Conservation (phyloP, 2,329 filamentous ascomycete species). For the Microdochium nivale region DNA sequence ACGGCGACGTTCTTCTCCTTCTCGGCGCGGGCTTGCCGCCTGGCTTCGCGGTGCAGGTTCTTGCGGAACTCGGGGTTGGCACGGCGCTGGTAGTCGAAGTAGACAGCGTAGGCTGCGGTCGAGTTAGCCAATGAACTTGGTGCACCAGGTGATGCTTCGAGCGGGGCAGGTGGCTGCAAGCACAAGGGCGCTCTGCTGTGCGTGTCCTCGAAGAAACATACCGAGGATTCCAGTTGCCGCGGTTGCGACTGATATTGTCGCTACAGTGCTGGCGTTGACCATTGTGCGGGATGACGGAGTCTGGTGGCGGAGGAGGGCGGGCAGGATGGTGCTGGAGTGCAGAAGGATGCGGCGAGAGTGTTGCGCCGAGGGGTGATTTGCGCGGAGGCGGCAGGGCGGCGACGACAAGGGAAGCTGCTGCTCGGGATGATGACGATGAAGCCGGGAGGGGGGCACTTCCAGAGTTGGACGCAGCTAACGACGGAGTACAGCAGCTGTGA, state of each 20-base stretch:
- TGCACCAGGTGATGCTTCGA: slow-evolving; percentile 1
- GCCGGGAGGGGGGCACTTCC: background rate
- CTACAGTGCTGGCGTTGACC: slow-evolving; percentile 44
- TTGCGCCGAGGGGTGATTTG: background rate
- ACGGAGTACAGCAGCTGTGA: background rate
- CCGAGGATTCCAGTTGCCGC: slow-evolving; percentile 51
- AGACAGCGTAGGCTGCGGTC: slow-evolving; percentile 51
- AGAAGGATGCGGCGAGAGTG: background rate
- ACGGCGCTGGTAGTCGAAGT: slow-evolving; percentile 61
- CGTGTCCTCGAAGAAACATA: slow-evolving; percentile 25
- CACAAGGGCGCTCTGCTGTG: slow-evolving; percentile 2
- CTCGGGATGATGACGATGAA: background rate
- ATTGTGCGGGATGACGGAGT: slow-evolving; percentile 17
- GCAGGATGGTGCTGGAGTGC: background rate
- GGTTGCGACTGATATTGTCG: slow-evolving; percentile 54
- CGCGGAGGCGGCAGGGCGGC: slow-evolving; percentile 2
- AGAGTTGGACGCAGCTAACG: background rate
- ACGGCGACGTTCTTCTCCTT: slow-evolving; percentile 64
- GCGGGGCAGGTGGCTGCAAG: slow-evolving; percentile 1
- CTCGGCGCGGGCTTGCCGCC: slow-evolving; percentile 59
- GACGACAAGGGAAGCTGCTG: background rate
- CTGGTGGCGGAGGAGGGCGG: background rate
- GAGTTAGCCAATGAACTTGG: slow-evolving; percentile 9
- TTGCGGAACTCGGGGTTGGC: slow-evolving; percentile 57
- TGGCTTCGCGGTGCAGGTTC: slow-evolving; percentile 65